Percentiles rank a stretch among this genome's conserved stretches.
These are phyloP conservation scores for Globisporangium ultimum DNA, from an alignment of 352 stramenopile genomes.

Conservation along the genomic window DNA sequence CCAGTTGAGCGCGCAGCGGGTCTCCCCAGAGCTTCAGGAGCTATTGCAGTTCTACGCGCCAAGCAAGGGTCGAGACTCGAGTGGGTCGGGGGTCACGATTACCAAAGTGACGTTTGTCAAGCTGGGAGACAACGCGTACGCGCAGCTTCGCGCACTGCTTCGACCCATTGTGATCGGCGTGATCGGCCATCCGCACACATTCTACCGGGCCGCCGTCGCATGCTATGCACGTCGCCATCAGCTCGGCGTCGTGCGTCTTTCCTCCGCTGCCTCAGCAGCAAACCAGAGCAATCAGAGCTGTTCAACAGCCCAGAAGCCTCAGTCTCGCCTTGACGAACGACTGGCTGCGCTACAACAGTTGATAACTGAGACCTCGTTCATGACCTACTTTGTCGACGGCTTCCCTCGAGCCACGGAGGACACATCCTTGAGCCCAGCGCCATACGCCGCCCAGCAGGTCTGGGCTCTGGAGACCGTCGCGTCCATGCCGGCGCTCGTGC, in stretches of 20 bases:
- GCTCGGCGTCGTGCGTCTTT: neutral
- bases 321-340: neutral
- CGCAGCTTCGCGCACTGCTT: slow-evolving; percentile 12
- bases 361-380: slow-evolving; percentile 19
- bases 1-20: slow-evolving; percentile 16
- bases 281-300: neutral
- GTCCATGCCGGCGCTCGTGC: slow-evolving; percentile 24
- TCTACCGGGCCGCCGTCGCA: slow-evolving; percentile 26
- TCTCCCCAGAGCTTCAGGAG: slow-evolving; percentile 27
- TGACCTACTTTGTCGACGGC: slow-evolving; percentile 33
- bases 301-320: neutral
- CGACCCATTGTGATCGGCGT: slow-evolving; percentile 28
- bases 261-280: no score
- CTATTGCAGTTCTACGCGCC: slow-evolving; percentile 26
- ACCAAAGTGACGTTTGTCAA: slow-evolving; percentile 15
- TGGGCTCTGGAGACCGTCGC: slow-evolving; percentile 33
- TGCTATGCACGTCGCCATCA: slow-evolving; percentile 7
- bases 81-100: neutral
- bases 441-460: slow-evolving; percentile 48
- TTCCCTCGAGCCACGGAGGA: slow-evolving; percentile 22
- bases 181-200: slow-evolving; percentile 40
- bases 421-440: slow-evolving; percentile 6
- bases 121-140: slow-evolving; percentile 8
- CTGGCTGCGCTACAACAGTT: slow-evolving; percentile 17
- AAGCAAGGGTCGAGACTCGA: neutral